Base-by-base conservation (phyloP, 495 filamentous ascomycete genomes). In the Neurospora cerealis region DNA sequence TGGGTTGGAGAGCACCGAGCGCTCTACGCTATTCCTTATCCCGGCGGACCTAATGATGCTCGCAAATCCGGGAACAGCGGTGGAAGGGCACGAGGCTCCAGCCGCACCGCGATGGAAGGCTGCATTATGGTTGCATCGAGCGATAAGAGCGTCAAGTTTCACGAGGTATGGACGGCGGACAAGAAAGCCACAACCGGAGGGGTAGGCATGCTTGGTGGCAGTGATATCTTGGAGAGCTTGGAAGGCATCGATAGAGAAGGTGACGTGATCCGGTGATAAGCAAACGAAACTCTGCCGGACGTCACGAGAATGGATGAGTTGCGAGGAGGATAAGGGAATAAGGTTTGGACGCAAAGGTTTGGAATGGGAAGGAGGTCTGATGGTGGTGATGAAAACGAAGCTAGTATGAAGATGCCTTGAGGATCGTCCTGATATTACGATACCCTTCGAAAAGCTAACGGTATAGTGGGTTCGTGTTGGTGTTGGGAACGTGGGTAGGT, bases 101-200 rank as follows among this genome's bases (percentile, higher is more conserved):
- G 81, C 70, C 86, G 92, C 40, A 91, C 89, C 1, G 83, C 85
- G n/a, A 87, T 92, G 75, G 95, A 97, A 79, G 95, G 95, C 10
- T 98, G 95, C 79, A 93, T 99, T 74, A 92, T 97, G 42, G 92
- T 99, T 70, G 96, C 95, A 38, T 93, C 93, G 36, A 97, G 94
- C 77, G 96, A 98, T 82, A 91, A 93, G 79, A 96, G 90, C 77
- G 93, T 99, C 80, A 95, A 96, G 81, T 99, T 98, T 76, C 95
- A 99, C 80, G 95, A 98, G 81, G 89, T 99, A 13, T 98, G 94
- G 96, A 86, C 86, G 17, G 89, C 90, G 17, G 84, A 87, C 13
- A 87, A 84, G 75, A 91, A 88, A 80, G 83, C 83, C 5, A 86
- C 86, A 4, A 81, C 86, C 5, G 84, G 86, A 24, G 86, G 87